Evolutionary conservation across 2,329 filamentous ascomycete species (phyloP).

Genomic region (Cytospora piceae): DNA sequence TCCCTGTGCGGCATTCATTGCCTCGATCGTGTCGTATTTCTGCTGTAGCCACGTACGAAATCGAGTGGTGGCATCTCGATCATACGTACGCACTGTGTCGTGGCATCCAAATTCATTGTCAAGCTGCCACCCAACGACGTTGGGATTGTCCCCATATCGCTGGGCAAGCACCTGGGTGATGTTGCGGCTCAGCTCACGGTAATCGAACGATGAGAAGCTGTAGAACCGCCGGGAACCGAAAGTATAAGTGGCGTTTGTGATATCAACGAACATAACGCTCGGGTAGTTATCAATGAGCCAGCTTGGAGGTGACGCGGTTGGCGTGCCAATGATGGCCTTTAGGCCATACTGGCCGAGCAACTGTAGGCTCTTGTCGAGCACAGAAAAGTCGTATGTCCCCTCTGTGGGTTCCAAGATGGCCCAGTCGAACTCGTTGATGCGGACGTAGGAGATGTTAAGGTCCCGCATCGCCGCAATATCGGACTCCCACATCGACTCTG

Average conservation of each 20-base stretch:
- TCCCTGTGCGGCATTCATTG: conserved; percentile 33
- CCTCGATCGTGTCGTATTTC: conserved; percentile 34
- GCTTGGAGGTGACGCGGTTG: conserved; percentile 33
- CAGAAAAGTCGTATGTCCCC: conserved; percentile 33
- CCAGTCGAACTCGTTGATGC: conserved; percentile 36
- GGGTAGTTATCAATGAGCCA: conserved; percentile 33
- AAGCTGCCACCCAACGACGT: conserved; percentile 34
- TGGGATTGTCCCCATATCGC: conserved; percentile 32
- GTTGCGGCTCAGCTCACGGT: conserved; percentile 33
- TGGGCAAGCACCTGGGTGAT: conserved; percentile 33
- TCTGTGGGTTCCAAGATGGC: conserved; percentile 32
- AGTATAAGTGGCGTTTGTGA: conserved; percentile 33
- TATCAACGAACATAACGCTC: conserved; percentile 33
- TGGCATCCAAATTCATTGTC: conserved; percentile 36
- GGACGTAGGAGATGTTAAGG: conserved; percentile 33
- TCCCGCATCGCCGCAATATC: conserved; percentile 33
- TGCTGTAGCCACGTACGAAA: conserved; percentile 34
- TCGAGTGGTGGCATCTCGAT: conserved; percentile 31
- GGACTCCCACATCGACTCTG: conserved; percentile 33
- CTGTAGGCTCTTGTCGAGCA: conserved; percentile 33
- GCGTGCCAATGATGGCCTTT: conserved; percentile 34
- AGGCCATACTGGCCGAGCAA: conserved; percentile 30
- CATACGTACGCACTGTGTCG: conserved; percentile 32
- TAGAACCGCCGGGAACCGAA: conserved; percentile 35
- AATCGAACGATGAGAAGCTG: conserved; percentile 34